Conservation (phyloP, 495 filamentous ascomycete genomes). For the Neurospora sp. region DNA sequence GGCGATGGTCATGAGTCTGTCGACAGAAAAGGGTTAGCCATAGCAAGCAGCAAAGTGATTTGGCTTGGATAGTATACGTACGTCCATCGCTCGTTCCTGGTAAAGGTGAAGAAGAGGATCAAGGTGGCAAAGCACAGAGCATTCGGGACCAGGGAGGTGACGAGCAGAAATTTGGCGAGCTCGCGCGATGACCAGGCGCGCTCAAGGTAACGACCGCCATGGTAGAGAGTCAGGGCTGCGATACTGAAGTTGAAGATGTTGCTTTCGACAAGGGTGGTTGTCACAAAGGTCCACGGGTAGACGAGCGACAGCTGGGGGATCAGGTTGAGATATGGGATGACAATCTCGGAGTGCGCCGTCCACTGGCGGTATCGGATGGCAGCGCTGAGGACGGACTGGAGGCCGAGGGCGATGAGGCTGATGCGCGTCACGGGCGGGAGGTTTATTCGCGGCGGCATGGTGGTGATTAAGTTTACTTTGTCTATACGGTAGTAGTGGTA, state of each 20-base stretch:
- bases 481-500: not conserved
- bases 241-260: slow-evolving; percentile 82
- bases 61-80: slow-evolving; percentile 34
- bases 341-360: slow-evolving; percentile 44
- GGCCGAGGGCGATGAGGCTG: slow-evolving; percentile 61
- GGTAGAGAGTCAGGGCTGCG: slow-evolving; percentile 73
- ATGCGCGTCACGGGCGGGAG: slow-evolving; percentile 83
- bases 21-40: slow-evolving; percentile 7
- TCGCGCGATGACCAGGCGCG: slow-evolving; percentile 91
- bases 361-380: slow-evolving; percentile 61
- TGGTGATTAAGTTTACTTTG: slow-evolving; percentile 17
- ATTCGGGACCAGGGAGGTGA: slow-evolving; percentile 73
- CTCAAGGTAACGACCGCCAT: slow-evolving; percentile 92
- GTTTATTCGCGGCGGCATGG: slow-evolving; percentile 79
- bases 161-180: slow-evolving; percentile 80
- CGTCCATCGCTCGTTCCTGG: slow-evolving; percentile 56
- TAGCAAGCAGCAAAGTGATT: slow-evolving; percentile 1
- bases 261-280: slow-evolving; percentile 82
- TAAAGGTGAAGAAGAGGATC: slow-evolving; percentile 60
- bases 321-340: slow-evolving; percentile 77
- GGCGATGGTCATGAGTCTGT: slow-evolving; percentile 66
- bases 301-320: slow-evolving; percentile 72
- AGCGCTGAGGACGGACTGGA: slow-evolving; percentile 74
- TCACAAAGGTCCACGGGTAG: slow-evolving; percentile 88
- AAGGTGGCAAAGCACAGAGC: slow-evolving; percentile 60